phyloP scores from a whole-genome alignment of 148 eudicot genomes.

The Nepenthes mirabilis region DNA sequence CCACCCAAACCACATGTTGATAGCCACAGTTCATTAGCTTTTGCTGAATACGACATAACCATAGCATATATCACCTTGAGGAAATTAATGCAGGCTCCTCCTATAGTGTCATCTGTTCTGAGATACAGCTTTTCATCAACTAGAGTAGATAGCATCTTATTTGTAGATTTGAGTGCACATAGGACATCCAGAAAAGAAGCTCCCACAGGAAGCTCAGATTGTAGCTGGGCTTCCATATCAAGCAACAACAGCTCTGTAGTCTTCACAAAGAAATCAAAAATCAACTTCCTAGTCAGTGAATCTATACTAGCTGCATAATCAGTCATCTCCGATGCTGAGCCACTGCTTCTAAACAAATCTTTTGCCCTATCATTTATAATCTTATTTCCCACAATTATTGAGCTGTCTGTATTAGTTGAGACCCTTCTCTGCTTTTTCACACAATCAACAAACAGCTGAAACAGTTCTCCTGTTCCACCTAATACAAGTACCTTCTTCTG shows the following conservation, averaged over 20 bases:
- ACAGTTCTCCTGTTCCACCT: slow-evolving; percentile 60
- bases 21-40: slow-evolving; percentile 23
- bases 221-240: slow-evolving; percentile 23
- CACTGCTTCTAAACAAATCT: slow-evolving; percentile 8
- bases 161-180: slow-evolving; percentile 37
- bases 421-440: slow-evolving; percentile 51
- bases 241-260: slow-evolving; percentile 55
- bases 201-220: slow-evolving; percentile 28
- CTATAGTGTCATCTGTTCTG: slow-evolving; percentile 60
- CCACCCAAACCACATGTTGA: slow-evolving; percentile 15
- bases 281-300: slow-evolving; percentile 43
- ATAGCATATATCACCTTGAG: slow-evolving; percentile 40
- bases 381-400: slow-evolving; percentile 13
- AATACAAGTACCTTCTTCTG: slow-evolving; percentile 47
- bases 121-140: slow-evolving; percentile 44
- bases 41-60: slow-evolving; percentile 37
- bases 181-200: slow-evolving; percentile 23
- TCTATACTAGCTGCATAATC: slow-evolving; percentile 14
- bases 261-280: slow-evolving; percentile 69
- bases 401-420: slow-evolving; percentile 22
- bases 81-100: slow-evolving; percentile 67
- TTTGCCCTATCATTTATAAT: slow-evolving; percentile 14
- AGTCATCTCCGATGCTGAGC: slow-evolving; percentile 14
- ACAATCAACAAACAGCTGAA: slow-evolving; percentile 46
- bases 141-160: slow-evolving; percentile 38